A percentile compares a stretch with the other conserved stretches of the same genome.
Evolutionary conservation across 208 protist genomes (phyloP).

Genomic region (Trypanosoma caninum): DNA sequence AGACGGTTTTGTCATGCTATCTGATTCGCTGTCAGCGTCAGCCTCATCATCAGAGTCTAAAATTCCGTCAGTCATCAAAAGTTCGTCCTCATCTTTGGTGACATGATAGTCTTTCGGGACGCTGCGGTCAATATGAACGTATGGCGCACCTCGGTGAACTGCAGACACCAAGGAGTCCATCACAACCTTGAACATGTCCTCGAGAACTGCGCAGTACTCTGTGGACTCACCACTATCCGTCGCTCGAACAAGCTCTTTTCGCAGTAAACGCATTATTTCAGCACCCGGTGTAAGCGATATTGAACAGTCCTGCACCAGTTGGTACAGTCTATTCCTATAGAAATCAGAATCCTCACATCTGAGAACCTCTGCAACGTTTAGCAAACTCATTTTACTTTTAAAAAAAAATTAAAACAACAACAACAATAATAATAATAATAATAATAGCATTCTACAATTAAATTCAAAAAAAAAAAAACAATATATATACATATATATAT

Average conservation of each 20-base stretch:
- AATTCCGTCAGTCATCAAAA: conserved; percentile 59
- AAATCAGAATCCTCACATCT: conserved; percentile 55
- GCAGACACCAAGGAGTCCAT: conserved; percentile 81
- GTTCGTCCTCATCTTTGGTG: conserved; percentile 84
- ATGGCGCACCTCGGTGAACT: conserved; percentile 68
- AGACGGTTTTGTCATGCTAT: conserved; percentile 50
- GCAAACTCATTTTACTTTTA: conserved; percentile 6
- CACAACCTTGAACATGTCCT: conserved; percentile 80
- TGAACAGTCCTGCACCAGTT: conserved; percentile 61
- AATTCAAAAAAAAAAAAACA: conserved; percentile 18
- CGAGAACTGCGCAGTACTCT: conserved; percentile 64
- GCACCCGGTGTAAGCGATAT: conserved; percentile 60
- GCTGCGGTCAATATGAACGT: conserved; percentile 79
- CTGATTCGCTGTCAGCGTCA: conserved; percentile 48
- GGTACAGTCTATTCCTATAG: conserved; percentile 75
- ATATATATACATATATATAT: conserved; percentile 17
- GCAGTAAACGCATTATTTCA: conserved; percentile 70
- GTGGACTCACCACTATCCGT: conserved; percentile 48
- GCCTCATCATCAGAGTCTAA: conserved; percentile 79
- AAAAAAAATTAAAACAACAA: not conserved
- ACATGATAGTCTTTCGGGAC: conserved; percentile 53
- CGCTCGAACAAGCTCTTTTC: conserved; percentile 72
- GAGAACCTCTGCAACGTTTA: conserved; percentile 7
- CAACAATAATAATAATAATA: conserved; percentile 19
- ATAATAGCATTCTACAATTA: conserved; percentile 1